Base-by-base conservation (phyloP, 768 basidiomycete species). In the Hypholoma fasciculare region DNA sequence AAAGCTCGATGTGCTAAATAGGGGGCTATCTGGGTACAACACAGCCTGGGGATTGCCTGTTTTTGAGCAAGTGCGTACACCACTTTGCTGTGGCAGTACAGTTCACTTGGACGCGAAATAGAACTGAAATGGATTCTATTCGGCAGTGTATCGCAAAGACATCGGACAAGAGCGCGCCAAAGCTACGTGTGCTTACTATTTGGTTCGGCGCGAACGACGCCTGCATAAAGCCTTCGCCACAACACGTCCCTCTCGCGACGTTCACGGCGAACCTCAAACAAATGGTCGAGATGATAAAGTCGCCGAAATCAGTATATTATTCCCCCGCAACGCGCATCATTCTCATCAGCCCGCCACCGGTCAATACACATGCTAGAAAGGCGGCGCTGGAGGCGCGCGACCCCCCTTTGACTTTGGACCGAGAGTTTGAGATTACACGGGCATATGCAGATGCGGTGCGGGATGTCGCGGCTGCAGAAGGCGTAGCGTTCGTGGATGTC, bases 131-230 rank as follows among this genome's bases (percentile, higher is more conserved):
- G 44, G 8, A 23, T n/a, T 17, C n/a, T 27, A 26, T 40, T 42
- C 40, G 13, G 17, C 63, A 92, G 88, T 77, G 83, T 61, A 75
- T 94, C 53, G 83, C 86, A 13, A 83, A 78, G 58, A 77, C 72
- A 61, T 64, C 76, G 6, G 79, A 80, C 56, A 78, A 75, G 54
- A 64, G 69, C 52, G 75, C 77, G 38, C 87, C 89, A 7, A 83
- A 78, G 46, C 78, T 94, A 37, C 84, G 83, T 42, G 71, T 96
- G n/a, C 76, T 96, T 58, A 84, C 84, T 6, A 85, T 96, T 66
- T 97, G 93, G 93, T 91, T 92, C 59, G 94, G 94, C 49, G 87
- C 88, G 14, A 98, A 98, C 72, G 95, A 98, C 69, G 84, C 95
- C 6, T 84, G 82, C 63, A 76, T 91, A 50, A 70, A 74, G 27